These are phyloP conservation scores for Calonectria naviculata DNA, from an alignment of 2,329 filamentous ascomycete species.

Conservation along the genomic window DNA sequence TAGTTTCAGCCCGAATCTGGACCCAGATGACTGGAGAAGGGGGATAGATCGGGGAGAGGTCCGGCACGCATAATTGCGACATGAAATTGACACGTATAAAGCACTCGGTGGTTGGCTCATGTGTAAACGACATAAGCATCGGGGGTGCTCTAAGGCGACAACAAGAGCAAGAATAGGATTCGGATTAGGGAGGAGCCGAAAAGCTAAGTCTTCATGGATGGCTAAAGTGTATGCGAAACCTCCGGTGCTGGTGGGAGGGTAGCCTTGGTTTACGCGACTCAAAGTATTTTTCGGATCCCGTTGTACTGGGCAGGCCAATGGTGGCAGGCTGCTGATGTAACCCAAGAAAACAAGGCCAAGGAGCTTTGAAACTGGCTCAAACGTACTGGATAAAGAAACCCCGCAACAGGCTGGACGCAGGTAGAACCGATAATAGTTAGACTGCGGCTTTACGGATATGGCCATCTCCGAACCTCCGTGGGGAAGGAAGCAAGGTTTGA, in stretches of 20 bases:
- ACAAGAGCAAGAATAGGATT: background rate
- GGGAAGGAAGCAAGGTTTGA: background rate
- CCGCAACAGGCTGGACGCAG: background rate
- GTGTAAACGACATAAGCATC: background rate
- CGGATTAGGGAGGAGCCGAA: no score
- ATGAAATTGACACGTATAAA: background rate
- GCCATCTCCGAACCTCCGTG: background rate
- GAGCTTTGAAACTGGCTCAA: background rate
- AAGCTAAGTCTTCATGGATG: background rate
- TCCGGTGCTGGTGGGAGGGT: background rate
- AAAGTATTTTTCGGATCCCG: background rate
- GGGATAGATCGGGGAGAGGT: slow-evolving; percentile 1
- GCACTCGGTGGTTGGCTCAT: background rate
- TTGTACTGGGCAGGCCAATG: background rate
- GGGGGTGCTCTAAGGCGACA: background rate
- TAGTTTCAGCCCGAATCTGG: background rate
- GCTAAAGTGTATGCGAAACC: background rate
- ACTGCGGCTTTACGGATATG: background rate
- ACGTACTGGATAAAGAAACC: background rate
- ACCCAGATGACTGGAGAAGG: background rate
- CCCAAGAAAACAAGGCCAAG: background rate
- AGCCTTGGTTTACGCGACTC: background rate
- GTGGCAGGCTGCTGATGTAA: background rate
- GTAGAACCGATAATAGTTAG: background rate
- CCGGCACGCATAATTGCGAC: background rate